Conservation (phyloP, 306 rosid genomes). For the Fagus sylvatica region DNA sequence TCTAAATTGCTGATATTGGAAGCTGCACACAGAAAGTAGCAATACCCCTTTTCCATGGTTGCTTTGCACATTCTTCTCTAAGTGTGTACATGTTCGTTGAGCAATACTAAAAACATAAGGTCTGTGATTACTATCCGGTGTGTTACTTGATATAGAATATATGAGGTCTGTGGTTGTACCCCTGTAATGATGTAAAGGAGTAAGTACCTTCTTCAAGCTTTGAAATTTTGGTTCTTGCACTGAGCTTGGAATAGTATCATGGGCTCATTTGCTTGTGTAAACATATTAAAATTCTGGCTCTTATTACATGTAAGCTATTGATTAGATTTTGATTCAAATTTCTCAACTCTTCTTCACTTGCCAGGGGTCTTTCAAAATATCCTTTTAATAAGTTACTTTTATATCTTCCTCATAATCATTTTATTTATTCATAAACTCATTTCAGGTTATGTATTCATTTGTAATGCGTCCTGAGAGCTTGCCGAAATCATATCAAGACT, state of each 20-base stretch:
- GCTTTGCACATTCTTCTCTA: neutral
- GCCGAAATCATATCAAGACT: conserved; percentile 89
- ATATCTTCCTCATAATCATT: neutral
- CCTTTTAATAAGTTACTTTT: conserved; percentile 11
- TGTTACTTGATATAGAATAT: neutral
- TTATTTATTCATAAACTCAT: conserved; percentile 16
- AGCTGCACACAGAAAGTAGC: neutral
- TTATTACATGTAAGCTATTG: neutral
- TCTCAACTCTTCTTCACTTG: conserved; percentile 4
- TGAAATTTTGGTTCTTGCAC: neutral
- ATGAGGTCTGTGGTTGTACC: neutral
- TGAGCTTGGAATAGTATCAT: neutral
- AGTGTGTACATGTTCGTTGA: neutral
- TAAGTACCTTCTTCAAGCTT: neutral
- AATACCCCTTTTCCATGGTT: neutral
- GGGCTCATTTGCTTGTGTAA: neutral
- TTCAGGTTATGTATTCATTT: conserved; percentile 94
- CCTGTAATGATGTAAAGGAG: neutral
- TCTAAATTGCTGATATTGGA: neutral
- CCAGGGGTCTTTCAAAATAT: neutral
- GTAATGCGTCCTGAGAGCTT: conserved; percentile 99
- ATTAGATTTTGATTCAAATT: neutral
- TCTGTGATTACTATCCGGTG: neutral
- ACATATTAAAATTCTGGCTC: neutral
- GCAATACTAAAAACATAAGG: neutral